These are phyloP conservation scores for Daldinia loculata DNA, from an alignment of 495 filamentous ascomycete genomes.

Conservation along the genomic window DNA sequence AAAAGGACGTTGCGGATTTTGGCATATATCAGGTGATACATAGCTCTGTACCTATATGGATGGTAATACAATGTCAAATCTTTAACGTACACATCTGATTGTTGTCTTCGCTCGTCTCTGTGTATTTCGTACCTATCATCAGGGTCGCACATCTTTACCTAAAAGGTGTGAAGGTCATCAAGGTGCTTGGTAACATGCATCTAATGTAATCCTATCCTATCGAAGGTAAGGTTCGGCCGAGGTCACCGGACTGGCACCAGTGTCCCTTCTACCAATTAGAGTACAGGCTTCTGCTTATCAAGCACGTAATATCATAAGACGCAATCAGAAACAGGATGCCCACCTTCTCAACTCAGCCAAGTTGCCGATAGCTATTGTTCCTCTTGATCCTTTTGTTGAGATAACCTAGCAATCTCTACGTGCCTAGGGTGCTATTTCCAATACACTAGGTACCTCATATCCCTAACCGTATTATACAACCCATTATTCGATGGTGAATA, in stretches of 20 bases:
- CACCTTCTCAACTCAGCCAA: conserved; percentile 35
- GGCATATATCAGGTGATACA: conserved; percentile 44
- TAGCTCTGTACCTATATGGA: conserved; percentile 48
- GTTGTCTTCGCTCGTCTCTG: background rate
- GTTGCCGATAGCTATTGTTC: conserved; percentile 1
- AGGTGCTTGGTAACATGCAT: background rate
- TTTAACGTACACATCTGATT: conserved; percentile 27
- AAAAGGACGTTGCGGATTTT: conserved; percentile 43
- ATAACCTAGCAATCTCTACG: background rate
- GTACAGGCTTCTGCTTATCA: conserved; percentile 15
- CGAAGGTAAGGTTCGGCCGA: background rate
- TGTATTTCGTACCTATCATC: no score
- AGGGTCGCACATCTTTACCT: background rate
- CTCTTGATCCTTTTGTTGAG: conserved; percentile 3
- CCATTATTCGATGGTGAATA: no score
- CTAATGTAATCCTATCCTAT: background rate
- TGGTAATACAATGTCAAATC: conserved; percentile 45
- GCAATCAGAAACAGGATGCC: conserved; percentile 17
- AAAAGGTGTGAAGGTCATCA: background rate
- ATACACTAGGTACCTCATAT: no score
- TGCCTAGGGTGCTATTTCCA: no score
- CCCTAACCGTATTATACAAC: no score
- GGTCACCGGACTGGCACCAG: background rate
- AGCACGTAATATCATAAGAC: conserved; percentile 24
- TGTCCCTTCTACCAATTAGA: conserved; percentile 17